Evolutionary conservation across 2,329 filamentous ascomycete species (phyloP).

Genomic region (Botryotinia convoluta): DNA sequence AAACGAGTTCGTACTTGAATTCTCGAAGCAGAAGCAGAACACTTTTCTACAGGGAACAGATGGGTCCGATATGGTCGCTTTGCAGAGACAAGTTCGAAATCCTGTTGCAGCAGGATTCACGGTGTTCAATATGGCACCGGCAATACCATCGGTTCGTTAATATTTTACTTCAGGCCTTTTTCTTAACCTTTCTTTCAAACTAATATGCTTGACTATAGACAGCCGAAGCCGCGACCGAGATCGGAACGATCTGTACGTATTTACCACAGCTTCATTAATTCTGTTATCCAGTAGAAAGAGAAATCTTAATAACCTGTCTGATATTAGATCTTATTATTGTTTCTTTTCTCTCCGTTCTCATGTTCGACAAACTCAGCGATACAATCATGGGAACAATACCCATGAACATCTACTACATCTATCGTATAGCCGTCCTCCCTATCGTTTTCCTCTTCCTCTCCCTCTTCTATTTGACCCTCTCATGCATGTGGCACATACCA

Average conservation of each 20-base stretch:
- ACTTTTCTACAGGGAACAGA: conserved; percentile 16
- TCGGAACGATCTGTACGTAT: conserved; percentile 28
- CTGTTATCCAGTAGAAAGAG: not conserved
- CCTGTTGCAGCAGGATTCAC: conserved; percentile 22
- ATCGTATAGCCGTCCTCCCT: conserved; percentile 23
- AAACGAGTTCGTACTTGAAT: conserved; percentile 23
- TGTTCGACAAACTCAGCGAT: conserved; percentile 27
- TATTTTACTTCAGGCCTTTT: not conserved
- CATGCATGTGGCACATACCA: conserved; percentile 26
- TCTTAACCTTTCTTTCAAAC: not conserved
- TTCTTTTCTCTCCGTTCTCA: conserved; percentile 27
- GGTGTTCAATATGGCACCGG: conserved; percentile 24
- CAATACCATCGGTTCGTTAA: conserved; percentile 17
- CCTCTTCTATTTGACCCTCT: conserved; percentile 24
- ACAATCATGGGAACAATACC: conserved; percentile 27
- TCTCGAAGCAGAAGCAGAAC: conserved; percentile 25
- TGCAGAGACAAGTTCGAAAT: conserved; percentile 22
- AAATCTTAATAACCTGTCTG: not conserved
- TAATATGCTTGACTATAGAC: conserved; percentile 5
- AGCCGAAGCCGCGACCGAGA: conserved; percentile 27
- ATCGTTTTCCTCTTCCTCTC: conserved; percentile 25
- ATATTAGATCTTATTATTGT: conserved; percentile 26
- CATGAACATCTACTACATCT: conserved; percentile 22
- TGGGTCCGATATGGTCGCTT: conserved; percentile 17
- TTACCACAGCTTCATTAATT: not conserved